Evolutionary conservation across 768 basidiomycete species (phyloP), one percentile per base, ranked within the genome.

Genomic region (Agaricus subrufescens): DNA sequence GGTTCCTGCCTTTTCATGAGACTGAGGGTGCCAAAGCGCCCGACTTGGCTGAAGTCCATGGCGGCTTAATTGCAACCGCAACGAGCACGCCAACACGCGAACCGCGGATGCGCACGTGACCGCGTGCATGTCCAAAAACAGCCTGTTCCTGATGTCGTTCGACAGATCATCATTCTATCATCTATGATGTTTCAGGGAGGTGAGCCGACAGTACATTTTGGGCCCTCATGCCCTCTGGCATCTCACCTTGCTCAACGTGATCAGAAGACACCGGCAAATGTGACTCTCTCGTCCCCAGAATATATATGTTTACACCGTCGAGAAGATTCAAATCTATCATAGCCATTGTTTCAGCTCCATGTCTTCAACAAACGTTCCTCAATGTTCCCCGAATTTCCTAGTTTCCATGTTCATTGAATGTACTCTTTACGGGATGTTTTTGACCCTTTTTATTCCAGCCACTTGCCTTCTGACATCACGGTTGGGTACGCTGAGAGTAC

Each of bases 11-110:
- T 71, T 62, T 85, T 87, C 67, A 89, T 73, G 50, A 89, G 73
- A 48, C 81, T 80, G 3, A 90, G 70, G 0, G 85, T 85, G 4
- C 87, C 87, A 63, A 78, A 85, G 50, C 77, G 75, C 8, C 87
- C 87, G n/a, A 86, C 73, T 59, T 82, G 81, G 59, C 70, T 77
- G 43, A 74, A 73, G 23, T 81, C 78, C 80, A 70, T 73, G 31
- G 59, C 50, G 23, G 6, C 40, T 42, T 40, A 56, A 49, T 34
- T 34, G 34, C 47, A 29, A 34, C 38, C n/a, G 46, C 46, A 29
- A 11, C 46, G 48, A 54, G 40, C 26, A 3, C 27, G 23, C 19
- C 7, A 3, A 34, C 23, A 56, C 55, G 48, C 55, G 48, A 50
- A 39, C 34, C 30, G 42, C 45, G 34, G 31, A 37, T 2, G 4